Evolutionary conservation across 2,329 filamentous ascomycete genomes (phyloP), one percentile per base, ranked within the genome.

Genomic region (Aspergillus luchuensis): DNA sequence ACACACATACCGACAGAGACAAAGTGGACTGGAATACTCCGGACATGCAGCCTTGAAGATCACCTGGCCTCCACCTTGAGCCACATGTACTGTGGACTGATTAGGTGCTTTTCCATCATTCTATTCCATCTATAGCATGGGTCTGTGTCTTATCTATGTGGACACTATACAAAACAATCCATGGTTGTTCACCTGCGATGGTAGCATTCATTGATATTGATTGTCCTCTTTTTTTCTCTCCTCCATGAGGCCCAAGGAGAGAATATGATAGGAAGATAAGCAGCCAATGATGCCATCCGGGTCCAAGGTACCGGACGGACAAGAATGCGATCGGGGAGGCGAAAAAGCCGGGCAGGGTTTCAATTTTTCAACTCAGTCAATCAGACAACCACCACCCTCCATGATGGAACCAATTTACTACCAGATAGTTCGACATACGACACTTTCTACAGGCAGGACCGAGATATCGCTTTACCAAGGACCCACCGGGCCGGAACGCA

Each of bases 41-140:
- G 60, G 58, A 63, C 56, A 61, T 66, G 66, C 66, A 65, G 64
- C 58, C 58, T 60, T 61, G 64, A 64, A 64, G 66, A 67, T 67
- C 64, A 63, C 63, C 64, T 63, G 66, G 52, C 50, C 61, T 58
- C 56, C 41, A 52, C 51, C 21, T 45, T 36, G 19, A 51, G 50
- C 59, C 57, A 57, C 59, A 62, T 58, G 57, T 61, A 55, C 33
- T 47, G n/a, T 25, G 43, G 33, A 36, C 33, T 13, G 33, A 36
- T 36, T 36, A 36, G 33, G 33, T 36, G 33, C 33, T 36, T 36
- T 36, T 15, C 33, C 10, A 33, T 11, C 30, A 33, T 30, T 30
- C 28, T 11, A 36, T 13, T 15, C 7, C 25, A 28, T 28, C 33
- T 36, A 36, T 36, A 5, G 11, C 33, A 36, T 36, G 33, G 33